Conservation (phyloP, 2,329 filamentous ascomycete genomes). For the Microthyrium microscopicum region DNA sequence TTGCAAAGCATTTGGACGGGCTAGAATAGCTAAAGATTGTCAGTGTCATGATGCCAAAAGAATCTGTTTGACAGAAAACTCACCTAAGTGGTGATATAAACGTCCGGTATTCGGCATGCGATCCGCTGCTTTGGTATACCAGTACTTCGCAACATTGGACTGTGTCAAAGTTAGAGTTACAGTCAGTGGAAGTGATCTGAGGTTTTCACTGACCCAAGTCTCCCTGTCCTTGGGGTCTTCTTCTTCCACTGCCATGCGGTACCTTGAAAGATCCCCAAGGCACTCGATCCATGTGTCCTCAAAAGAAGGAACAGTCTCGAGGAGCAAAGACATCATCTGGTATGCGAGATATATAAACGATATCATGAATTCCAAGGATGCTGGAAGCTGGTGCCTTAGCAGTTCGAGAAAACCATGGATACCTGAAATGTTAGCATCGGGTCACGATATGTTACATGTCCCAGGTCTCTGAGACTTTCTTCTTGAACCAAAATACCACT, state of each 20-base stretch:
- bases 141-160: constrained; percentile 60
- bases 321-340: constrained; percentile 72
- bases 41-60: too few species aligned
- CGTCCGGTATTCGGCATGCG: constrained; percentile 58
- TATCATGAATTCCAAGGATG: constrained; percentile 74
- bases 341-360: constrained; percentile 82
- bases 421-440: too few species aligned
- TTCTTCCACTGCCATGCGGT: constrained; percentile 84
- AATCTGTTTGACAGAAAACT: too few species aligned
- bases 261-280: constrained; percentile 68
- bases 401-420: constrained; percentile 77
- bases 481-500: too few species aligned
- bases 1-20: constrained; percentile 35
- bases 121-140: constrained; percentile 74
- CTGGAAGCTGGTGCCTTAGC: constrained; percentile 47
- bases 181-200: too few species aligned
- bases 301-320: constrained; percentile 71
- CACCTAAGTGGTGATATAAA: constrained; percentile 80
- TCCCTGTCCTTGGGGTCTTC: constrained; percentile 59
- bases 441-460: too few species aligned
- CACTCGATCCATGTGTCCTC: constrained; percentile 90
- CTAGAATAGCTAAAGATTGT: constrained; percentile 63
- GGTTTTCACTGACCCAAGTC: too few species aligned
- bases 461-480: too few species aligned
- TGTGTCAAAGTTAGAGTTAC: too few species aligned